phyloP scores from a whole-genome alignment of 495 filamentous ascomycete genomes.

The Daldinia bambusicola region DNA sequence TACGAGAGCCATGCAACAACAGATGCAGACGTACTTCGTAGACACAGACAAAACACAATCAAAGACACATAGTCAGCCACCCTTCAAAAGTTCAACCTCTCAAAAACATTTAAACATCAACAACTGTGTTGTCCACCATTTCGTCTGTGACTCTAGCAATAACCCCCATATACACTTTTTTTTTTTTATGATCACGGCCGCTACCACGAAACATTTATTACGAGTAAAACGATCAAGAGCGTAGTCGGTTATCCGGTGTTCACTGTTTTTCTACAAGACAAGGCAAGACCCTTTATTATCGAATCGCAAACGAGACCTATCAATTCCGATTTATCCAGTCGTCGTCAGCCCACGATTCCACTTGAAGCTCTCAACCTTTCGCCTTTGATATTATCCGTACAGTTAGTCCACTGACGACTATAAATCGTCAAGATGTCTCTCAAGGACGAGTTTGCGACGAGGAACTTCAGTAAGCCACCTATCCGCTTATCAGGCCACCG shows the following conservation, averaged over 20 bases:
- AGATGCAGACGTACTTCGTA: conserved; percentile 3
- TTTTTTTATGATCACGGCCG: conserved; percentile 8
- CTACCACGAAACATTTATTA: conserved; percentile 20
- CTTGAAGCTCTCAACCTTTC: background rate
- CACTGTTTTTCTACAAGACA: background rate
- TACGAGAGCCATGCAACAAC: conserved; percentile 17
- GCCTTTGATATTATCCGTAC: conserved; percentile 22
- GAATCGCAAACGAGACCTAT: conserved; percentile 32
- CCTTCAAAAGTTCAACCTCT: conserved; percentile 37
- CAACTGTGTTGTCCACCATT: conserved; percentile 16
- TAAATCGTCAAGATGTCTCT: conserved; percentile 58
- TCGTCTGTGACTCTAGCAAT: background rate
- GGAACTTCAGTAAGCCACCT: conserved; percentile 92
- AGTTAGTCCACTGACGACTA: background rate
- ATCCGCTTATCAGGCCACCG: conserved; percentile 7
- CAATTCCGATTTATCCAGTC: conserved; percentile 32
- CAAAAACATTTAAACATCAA: conserved; percentile 35
- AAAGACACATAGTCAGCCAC: conserved; percentile 28
- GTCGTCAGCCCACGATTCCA: conserved; percentile 30
- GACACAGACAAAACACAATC: background rate
- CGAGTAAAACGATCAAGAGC: conserved; percentile 24
- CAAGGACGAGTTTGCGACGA: conserved; percentile 83
- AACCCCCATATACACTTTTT: conserved; percentile 5
- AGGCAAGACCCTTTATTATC: background rate
- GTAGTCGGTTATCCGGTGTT: background rate